Percentiles rank a stretch among this genome's conserved stretches.
phyloP scores from a whole-genome alignment of 495 filamentous ascomycete genomes.

The Neurospora pannonica region DNA sequence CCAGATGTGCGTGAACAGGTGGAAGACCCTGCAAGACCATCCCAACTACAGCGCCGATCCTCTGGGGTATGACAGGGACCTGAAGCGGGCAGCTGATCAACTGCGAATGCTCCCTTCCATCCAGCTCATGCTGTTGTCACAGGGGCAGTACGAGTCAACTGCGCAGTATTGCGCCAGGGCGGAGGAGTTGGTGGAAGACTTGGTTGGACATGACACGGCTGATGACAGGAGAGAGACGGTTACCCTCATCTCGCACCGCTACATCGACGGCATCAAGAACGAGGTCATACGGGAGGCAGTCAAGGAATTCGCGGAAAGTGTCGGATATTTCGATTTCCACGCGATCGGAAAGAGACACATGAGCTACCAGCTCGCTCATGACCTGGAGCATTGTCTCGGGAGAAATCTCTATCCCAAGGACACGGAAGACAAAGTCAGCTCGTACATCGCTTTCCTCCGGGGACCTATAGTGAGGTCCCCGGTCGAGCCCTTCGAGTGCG shows the following conservation, averaged over 20 bases:
- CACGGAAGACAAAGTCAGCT: slow-evolving; percentile 19
- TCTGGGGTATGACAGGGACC: slow-evolving; percentile 35
- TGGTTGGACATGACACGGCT: slow-evolving; percentile 17
- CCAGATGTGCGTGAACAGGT: slow-evolving; percentile 22
- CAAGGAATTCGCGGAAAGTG: slow-evolving; percentile 18
- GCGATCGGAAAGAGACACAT: slow-evolving; percentile 34
- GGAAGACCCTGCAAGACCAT: slow-evolving; percentile 30
- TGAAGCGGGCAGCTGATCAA: slow-evolving; percentile 30
- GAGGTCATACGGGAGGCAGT: slow-evolving; percentile 27
- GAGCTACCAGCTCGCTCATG: slow-evolving; percentile 35
- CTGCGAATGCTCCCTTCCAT: slow-evolving; percentile 38
- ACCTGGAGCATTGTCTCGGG: slow-evolving; percentile 38
- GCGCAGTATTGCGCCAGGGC: slow-evolving; percentile 33
- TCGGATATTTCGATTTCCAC: slow-evolving; percentile 12
- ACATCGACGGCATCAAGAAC: slow-evolving; percentile 35
- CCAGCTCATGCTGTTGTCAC: slow-evolving; percentile 36
- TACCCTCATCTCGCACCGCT: slow-evolving; percentile 24
- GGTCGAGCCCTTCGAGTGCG: not conserved
- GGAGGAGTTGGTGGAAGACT: slow-evolving; percentile 23
- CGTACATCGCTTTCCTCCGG: slow-evolving; percentile 30
- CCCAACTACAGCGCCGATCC: slow-evolving; percentile 27
- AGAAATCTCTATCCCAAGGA: slow-evolving; percentile 27
- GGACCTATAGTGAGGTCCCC: slow-evolving; percentile 6
- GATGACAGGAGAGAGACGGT: slow-evolving; percentile 9
- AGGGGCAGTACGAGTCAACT: slow-evolving; percentile 36